Conservation (phyloP, 371 early-diverging fungal genomes). For the Apophysomyces trapeziformis region DNA sequence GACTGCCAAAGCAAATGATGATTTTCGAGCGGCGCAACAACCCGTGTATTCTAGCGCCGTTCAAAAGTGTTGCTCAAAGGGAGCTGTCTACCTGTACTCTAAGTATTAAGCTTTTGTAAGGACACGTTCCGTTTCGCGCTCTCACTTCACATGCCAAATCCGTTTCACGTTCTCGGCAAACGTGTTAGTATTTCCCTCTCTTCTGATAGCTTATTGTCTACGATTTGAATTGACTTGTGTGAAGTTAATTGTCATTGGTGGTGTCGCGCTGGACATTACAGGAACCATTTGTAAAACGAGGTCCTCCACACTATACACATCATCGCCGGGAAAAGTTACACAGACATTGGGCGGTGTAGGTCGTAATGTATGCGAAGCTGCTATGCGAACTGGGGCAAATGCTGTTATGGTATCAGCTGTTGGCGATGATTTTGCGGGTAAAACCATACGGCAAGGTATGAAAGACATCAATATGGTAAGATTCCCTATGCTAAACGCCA, state of each 20-base stretch:
- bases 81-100: too few relatives aligned
- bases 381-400: slow-evolving; percentile 64
- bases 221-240: neutral
- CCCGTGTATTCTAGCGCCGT: too few relatives aligned
- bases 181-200: slow-evolving; percentile 18
- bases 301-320: slow-evolving; percentile 56
- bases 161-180: slow-evolving; percentile 7
- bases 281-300: slow-evolving; percentile 31
- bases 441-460: slow-evolving; percentile 57
- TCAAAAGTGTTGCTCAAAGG: too few relatives aligned
- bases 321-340: slow-evolving; percentile 72
- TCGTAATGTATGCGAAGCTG: slow-evolving; percentile 87
- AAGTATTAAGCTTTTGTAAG: too few relatives aligned
- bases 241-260: slow-evolving; percentile 79
- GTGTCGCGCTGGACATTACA: slow-evolving; percentile 82
- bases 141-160: neutral
- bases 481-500: too few relatives aligned
- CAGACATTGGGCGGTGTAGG: slow-evolving; percentile 89
- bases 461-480: slow-evolving; percentile 59
- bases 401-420: slow-evolving; percentile 69
- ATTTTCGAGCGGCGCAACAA: too few relatives aligned
- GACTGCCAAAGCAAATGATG: too few relatives aligned
- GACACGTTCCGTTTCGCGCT: too few relatives aligned
- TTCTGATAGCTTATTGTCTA: too few relatives aligned
- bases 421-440: slow-evolving; percentile 75